These are phyloP conservation scores for Schwanniomyces vanrijiae DNA, from an alignment of 805 yeast genomes.

Conservation along the genomic window DNA sequence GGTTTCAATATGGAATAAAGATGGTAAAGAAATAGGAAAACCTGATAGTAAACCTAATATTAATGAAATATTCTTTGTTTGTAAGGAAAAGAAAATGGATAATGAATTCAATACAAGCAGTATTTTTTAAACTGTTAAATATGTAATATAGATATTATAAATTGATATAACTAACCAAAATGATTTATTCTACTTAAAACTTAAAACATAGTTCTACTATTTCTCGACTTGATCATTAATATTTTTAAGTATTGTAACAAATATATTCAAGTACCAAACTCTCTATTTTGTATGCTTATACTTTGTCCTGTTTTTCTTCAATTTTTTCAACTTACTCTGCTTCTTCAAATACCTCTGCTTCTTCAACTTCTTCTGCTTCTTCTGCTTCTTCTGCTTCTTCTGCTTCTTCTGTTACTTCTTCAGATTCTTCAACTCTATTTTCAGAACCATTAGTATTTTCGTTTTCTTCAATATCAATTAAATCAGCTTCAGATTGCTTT, in stretches of 20 bases:
- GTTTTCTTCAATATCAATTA: slow-evolving; percentile 19
- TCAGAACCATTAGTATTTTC: slow-evolving; percentile 2
- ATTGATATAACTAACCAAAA: not conserved
- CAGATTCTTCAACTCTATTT: slow-evolving; percentile 28
- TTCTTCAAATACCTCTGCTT: not conserved
- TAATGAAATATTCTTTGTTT: slow-evolving; percentile 26
- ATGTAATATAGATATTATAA: not conserved
- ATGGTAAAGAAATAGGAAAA: slow-evolving; percentile 1
- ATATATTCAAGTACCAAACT: not conserved
- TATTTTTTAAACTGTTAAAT: not conserved
- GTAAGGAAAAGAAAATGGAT: slow-evolving; percentile 23
- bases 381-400: slow-evolving; percentile 5
- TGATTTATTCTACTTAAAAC: not conserved
- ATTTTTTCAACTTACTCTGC: not conserved
- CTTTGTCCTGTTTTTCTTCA: not conserved
- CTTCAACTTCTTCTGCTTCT: slow-evolving; percentile 1
- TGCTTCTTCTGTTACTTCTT: slow-evolving; percentile 24
- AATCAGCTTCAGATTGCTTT: slow-evolving; percentile 12
- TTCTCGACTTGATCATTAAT: not conserved
- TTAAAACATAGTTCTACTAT: not conserved
- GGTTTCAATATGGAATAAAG: slow-evolving; percentile 20
- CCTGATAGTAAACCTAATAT: slow-evolving; percentile 1
- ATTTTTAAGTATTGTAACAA: not conserved
- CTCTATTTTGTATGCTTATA: not conserved
- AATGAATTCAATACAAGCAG: slow-evolving; percentile 6